Conservation (phyloP, 768 basidiomycete species). For the Pisolithus microcarpus region DNA sequence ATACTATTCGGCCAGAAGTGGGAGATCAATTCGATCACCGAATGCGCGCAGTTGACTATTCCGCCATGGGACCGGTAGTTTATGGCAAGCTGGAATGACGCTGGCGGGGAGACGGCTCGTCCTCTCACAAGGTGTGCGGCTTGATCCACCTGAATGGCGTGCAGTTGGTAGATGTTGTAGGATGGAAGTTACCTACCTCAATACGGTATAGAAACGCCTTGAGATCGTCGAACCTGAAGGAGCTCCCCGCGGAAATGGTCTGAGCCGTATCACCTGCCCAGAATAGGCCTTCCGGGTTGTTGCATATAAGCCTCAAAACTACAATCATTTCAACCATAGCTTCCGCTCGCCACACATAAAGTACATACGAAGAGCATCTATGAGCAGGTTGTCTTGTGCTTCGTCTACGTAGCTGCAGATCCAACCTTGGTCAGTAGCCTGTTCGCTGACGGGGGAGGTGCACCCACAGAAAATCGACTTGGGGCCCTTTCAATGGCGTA, state of each 20-base stretch:
- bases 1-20: slow-evolving; percentile 60
- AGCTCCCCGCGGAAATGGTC: slow-evolving; percentile 65
- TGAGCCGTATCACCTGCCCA: slow-evolving; percentile 82
- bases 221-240: slow-evolving; percentile 65
- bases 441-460: background rate
- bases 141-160: slow-evolving; percentile 16
- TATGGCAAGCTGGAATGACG: slow-evolving; percentile 48
- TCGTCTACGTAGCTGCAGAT: slow-evolving; percentile 57
- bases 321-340: slow-evolving; percentile 3
- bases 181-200: slow-evolving; percentile 37
- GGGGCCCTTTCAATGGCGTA: slow-evolving; percentile 30
- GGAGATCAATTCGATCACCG: slow-evolving; percentile 54
- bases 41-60: slow-evolving; percentile 66
- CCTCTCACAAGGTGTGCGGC: slow-evolving; percentile 5
- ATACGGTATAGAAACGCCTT: slow-evolving; percentile 59
- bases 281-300: slow-evolving; percentile 59
- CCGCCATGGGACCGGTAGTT: slow-evolving; percentile 72
- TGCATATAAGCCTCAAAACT: slow-evolving; percentile 61
- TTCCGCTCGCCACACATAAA: background rate
- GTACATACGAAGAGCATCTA: slow-evolving; percentile 50
- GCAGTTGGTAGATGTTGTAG: background rate
- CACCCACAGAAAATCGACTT: slow-evolving; percentile 50
- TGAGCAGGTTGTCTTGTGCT: slow-evolving; percentile 63
- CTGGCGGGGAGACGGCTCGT: slow-evolving; percentile 19
- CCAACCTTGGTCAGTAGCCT: background rate